Evolutionary conservation across 176 grass and related monocot genomes (phyloP), one percentile per base, ranked within the genome.

Genomic region (Pharus latifolius): DNA sequence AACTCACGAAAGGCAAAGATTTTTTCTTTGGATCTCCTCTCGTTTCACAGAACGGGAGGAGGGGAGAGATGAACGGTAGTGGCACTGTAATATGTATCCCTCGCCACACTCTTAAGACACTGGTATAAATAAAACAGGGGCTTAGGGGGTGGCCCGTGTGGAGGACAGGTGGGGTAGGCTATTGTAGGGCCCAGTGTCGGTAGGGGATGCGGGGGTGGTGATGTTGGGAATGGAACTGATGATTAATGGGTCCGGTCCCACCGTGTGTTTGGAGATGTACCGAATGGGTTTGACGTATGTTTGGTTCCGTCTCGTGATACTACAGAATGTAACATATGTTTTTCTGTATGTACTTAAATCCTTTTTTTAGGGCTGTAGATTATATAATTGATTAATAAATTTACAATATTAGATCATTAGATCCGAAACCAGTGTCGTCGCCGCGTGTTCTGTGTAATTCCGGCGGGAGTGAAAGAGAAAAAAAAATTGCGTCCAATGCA

Each of bases 241-340:
- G 31, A 26, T 70, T 2, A 63, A 75, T 70, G 38, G 16, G 0
- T 61, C 2, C 55, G 67, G 82, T 0, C 75, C 81, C 66, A 7
- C 43, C 32, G 19, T 7, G 22, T 78, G n/a, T 54, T 74, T 52
- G 68, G 69, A 69, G 83, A 29, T 30, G 77, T 64, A 64, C 77
- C 77, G 49, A 38, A 75, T 49, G 44, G 4, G 31, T 50, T 75
- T 56, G 83, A 64, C 70, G 70, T 49, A 28, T 63, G 35, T 70
- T 41, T 17, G 43, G n/a, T 24, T 48, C 63, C 29, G 49, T 65
- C 77, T 56, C 71, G 83, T 85, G 83, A 85, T 56, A 1, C 64
- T 80, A 70, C 77, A 70, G 64, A 50, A 80, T 64, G 70, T 33
- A 48, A 11, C 7, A 1, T 50, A 56, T 61, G 26, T 53, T 38